A percentile compares a stretch with the other conserved stretches of the same genome.
phyloP scores from a whole-genome alignment of 305 asterid species.

The Coffea humblotiana region DNA sequence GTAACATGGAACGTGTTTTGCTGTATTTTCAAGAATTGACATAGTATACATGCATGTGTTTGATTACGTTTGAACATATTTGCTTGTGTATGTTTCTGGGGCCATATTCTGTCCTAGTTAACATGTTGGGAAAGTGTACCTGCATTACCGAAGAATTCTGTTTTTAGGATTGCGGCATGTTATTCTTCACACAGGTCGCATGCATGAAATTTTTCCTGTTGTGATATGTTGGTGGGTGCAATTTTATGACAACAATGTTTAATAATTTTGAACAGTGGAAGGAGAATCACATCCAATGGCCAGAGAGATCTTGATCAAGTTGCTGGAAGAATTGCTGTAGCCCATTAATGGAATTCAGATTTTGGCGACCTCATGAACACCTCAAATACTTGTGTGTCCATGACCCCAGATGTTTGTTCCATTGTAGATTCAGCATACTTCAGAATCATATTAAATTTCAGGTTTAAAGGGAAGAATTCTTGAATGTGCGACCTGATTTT shows the following conservation, averaged over 20 bases:
- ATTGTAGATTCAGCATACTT: slow-evolving; percentile 21
- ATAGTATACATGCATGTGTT: background rate
- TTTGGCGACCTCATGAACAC: background rate
- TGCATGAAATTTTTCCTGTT: background rate
- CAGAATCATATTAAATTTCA: slow-evolving; percentile 2
- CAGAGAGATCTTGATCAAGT: slow-evolving; percentile 45
- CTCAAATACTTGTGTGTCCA: background rate
- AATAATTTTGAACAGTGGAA: slow-evolving; percentile 26
- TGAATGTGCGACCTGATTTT: background rate
- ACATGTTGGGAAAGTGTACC: background rate
- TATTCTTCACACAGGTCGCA: background rate
- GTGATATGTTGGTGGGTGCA: background rate
- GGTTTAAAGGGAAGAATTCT: background rate
- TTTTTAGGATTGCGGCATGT: background rate
- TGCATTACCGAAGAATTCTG: background rate
- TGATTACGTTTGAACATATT: background rate
- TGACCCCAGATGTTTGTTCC: slow-evolving; percentile 14
- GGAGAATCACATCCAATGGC: slow-evolving; percentile 40
- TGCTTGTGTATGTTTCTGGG: background rate
- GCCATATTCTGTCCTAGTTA: background rate
- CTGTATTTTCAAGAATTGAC: background rate
- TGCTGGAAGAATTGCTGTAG: slow-evolving; percentile 38
- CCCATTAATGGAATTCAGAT: slow-evolving; percentile 13
- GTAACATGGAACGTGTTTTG: no score
- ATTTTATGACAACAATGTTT: background rate